phyloP scores from a whole-genome alignment of 192 early-diverging fungal genomes.

The Backusella macrospora region DNA sequence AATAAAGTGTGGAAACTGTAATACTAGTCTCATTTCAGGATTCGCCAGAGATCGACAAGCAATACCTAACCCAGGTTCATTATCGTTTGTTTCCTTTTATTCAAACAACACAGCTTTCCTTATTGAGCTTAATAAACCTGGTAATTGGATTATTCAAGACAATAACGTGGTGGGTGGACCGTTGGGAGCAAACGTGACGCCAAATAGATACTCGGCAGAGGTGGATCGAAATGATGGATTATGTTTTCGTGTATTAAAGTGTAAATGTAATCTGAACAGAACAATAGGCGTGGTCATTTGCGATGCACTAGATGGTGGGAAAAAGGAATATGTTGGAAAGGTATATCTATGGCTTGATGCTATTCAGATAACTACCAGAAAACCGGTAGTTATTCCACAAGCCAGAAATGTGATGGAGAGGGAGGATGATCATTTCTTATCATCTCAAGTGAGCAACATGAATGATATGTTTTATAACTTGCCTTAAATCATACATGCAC shows the following conservation, averaged over 20 bases:
- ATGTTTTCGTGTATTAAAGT: not conserved
- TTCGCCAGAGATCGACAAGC: not conserved
- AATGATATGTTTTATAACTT: slow-evolving; percentile 23
- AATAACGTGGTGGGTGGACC: not conserved
- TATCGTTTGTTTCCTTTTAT: not conserved
- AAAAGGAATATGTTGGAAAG: not conserved
- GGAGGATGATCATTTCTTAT: not conserved
- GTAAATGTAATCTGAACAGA: not conserved
- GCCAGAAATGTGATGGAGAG: not conserved
- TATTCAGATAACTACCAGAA: not conserved
- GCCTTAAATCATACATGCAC: not conserved
- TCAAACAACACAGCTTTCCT: not conserved
- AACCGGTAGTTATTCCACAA: not conserved
- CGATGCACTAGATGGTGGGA: not conserved
- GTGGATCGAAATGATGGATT: not conserved
- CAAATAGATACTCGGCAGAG: not conserved
- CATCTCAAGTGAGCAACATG: not conserved
- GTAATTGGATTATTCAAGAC: not conserved
- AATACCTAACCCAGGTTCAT: not conserved
- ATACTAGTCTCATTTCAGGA: not conserved
- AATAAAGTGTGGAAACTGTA: not conserved
- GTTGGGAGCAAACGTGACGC: not conserved
- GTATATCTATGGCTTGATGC: not conserved
- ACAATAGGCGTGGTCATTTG: not conserved
- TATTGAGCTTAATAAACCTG: not conserved